Percentiles rank a stretch among this genome's conserved stretches.
Evolutionary conservation across 2,329 filamentous ascomycete genomes (phyloP).

Genomic region (Pestalotiopsis sp.): DNA sequence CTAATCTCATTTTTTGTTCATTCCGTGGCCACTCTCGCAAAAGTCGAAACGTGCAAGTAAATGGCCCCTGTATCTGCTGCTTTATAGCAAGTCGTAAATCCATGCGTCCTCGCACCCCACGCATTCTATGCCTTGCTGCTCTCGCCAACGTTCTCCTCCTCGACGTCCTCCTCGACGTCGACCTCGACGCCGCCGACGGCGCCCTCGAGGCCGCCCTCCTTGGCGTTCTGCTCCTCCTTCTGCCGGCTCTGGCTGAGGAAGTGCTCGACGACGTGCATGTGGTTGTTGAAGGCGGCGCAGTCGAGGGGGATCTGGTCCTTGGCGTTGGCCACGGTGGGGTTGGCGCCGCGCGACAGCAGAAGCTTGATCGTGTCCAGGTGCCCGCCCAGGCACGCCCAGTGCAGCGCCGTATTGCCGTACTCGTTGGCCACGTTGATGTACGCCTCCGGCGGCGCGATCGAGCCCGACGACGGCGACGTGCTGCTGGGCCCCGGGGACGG

Average conservation of each 20-base stretch:
- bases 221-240: slow-evolving; percentile 50
- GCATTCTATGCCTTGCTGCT: neutral
- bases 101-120: too few species aligned
- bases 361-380: slow-evolving; percentile 80
- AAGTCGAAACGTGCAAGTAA: neutral
- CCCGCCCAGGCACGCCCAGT: slow-evolving; percentile 92
- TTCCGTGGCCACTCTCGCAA: neutral
- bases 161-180: slow-evolving; percentile 18
- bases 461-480: slow-evolving; percentile 22
- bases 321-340: slow-evolving; percentile 77
- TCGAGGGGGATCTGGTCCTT: slow-evolving; percentile 82
- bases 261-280: slow-evolving; percentile 66
- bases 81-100: neutral
- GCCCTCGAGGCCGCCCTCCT: slow-evolving; percentile 42
- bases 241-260: slow-evolving; percentile 53
- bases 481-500: slow-evolving; percentile 18
- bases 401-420: slow-evolving; percentile 86
- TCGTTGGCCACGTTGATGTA: slow-evolving; percentile 74
- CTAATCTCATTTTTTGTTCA: neutral
- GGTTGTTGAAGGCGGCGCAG: slow-evolving; percentile 71
- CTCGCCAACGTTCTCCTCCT: neutral
- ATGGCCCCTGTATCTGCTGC: neutral
- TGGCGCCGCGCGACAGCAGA: slow-evolving; percentile 76
- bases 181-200: slow-evolving; percentile 35
- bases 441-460: slow-evolving; percentile 28